Evolutionary conservation across 2,329 filamentous ascomycete genomes (phyloP), one percentile per base, ranked within the genome.

Genomic region (Akanthomyces dipterigenus): DNA sequence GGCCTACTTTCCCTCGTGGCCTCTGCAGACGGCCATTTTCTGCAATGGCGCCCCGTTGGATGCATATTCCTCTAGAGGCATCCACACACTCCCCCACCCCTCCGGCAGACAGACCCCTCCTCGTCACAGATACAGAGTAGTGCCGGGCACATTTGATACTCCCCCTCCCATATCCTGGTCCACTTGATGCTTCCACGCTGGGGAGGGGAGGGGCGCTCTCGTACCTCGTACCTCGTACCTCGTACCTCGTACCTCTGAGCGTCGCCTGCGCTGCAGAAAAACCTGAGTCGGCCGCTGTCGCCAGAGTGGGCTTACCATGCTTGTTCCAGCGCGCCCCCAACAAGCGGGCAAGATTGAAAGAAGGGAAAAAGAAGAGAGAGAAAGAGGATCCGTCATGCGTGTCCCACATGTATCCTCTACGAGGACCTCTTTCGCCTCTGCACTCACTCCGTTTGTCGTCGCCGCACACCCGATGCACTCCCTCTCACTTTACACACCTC

Each of bases 1-100:
- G 55, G 28, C 18, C 45, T 56, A 9, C 31, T 34, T 34, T 58
- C 8, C 55, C 55, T 58, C 55, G 55, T 58, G 55, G 55, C 55
- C 50, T 48, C 46, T 38, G 6, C 38, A 8, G 18, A 42, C 9
- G 18, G 28, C 28, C 50, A 40, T 57, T 16, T 18, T 49, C 28
- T 48, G 50, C 18, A 22, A 24, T 48, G 55, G 55, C 20, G 55
- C 55, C 55, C 34, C 55, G 55, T 40, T 58, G 42, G 18, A 26
- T 58, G 55, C 55, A 58, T 34, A 50, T 58, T 55, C 18, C 14
- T 26, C 20, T 22, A 14, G 34, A 3, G 46, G 54, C 54, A 56
- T 49, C 31, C 34, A 49, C 22, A 7, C 55, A 11, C 28, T 24
- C 9, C 18, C 14, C 6, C 6, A n/a, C 48, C 24, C 28, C 12